These are phyloP conservation scores for Lentinula sp. DNA, from an alignment of 768 basidiomycete species.

Conservation along the genomic window DNA sequence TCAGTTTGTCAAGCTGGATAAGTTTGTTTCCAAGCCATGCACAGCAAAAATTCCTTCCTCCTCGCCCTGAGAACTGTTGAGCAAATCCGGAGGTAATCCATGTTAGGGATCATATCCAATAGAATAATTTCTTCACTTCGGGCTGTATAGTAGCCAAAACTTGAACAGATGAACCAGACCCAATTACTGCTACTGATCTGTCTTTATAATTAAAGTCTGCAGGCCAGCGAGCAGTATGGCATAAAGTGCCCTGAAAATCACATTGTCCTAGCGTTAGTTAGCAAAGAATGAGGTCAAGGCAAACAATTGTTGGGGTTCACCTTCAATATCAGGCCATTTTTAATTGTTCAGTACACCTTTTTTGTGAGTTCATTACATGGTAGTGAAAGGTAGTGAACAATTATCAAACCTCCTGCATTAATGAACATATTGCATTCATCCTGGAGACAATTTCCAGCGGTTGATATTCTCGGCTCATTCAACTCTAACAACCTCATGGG, in stretches of 20 bases:
- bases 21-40: not conserved
- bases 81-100: slow-evolving; percentile 35
- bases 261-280: slow-evolving; percentile 22
- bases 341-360: slow-evolving; percentile 23
- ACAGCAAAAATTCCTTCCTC: slow-evolving; percentile 19
- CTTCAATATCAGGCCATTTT: slow-evolving; percentile 49
- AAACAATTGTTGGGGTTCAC: not conserved
- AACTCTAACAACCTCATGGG: slow-evolving; percentile 36
- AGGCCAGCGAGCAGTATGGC: slow-evolving; percentile 45
- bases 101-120: slow-evolving; percentile 40
- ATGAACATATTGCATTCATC: slow-evolving; percentile 17
- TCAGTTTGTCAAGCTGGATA: not conserved
- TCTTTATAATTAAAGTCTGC: slow-evolving; percentile 29
- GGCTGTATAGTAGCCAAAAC: slow-evolving; percentile 37
- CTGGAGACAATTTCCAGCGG: slow-evolving; percentile 29
- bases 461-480: slow-evolving; percentile 29
- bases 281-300: not conserved
- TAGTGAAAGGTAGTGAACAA: too few species aligned
- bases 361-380: not conserved
- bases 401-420: slow-evolving; percentile 16
- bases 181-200: slow-evolving; percentile 38
- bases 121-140: slow-evolving; percentile 28
- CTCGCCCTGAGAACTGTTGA: slow-evolving; percentile 22
- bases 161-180: slow-evolving; percentile 38
- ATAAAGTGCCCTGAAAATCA: slow-evolving; percentile 40